Base-by-base conservation (phyloP, 2,329 filamentous ascomycete genomes). In the Pseudogymnoascus sp. region DNA sequence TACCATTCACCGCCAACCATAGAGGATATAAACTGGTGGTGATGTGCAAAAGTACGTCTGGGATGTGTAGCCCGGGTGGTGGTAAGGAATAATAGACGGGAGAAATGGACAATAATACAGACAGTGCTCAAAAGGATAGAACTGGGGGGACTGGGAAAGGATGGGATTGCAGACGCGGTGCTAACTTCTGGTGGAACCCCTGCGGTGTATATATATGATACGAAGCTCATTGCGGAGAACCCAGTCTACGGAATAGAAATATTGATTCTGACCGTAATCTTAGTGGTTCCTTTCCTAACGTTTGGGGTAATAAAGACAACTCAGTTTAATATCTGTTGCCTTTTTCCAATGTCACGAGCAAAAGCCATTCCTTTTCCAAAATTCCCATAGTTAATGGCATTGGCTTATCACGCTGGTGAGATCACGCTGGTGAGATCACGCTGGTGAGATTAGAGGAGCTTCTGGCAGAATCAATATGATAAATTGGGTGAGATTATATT, bases 1-100 rank as follows among this genome's bases (percentile, higher is more conserved):
- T 78, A 73, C 70, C 78, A 81, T 71, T 75, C 19, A 19, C 19
- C 19, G 19, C 19, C 19, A 19, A 19, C 19, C 75, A 38, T n/a
- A 11, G 12, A n/a, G 59, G 68, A 59, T 37, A 71, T 64, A 61
- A 67, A 41, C 4, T 4, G n/a, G 38, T 2, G 38, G 16, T 10
- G 7, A 14, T 8, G 24, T 53, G 46, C 24, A 53, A n/a, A 46
- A 26, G 12, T 6, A 8, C 26, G 12, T 46, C 2, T 26, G 46
- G 6, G 14, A 10, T 6, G 5, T 33, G 46, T 24, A 10, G 10
- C n/a, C 4, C 19, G 14, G 7, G 7, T 31, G 8, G 19, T 10
- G 2, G 7, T 19, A 16, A 33, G n/a, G 10, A 33, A 33, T 8
- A 19, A 19, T 28, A 19, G 43, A 12, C 7, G 24, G 43, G 14